Evolutionary conservation across 257 asterid genomes (phyloP).

Genomic region (Plantago major): DNA sequence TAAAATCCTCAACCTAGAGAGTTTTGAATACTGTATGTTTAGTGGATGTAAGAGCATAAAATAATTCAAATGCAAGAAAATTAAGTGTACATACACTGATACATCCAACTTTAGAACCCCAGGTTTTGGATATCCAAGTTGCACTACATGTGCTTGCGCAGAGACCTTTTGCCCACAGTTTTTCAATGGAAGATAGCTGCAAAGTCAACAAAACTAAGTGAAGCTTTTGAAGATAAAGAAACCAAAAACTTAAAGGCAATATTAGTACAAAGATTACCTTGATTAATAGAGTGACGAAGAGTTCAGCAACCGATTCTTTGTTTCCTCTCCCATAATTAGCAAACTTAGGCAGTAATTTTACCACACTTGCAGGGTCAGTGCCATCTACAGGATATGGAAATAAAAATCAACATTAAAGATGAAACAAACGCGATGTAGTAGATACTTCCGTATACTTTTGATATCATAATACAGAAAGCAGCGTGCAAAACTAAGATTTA

Average conservation of each 20-base stretch:
- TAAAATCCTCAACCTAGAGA: constrained; percentile 80
- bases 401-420: constrained; percentile 14
- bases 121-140: constrained; percentile 73
- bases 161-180: constrained; percentile 83
- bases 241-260: not conserved
- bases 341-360: constrained; percentile 44
- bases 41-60: constrained; percentile 13
- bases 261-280: constrained; percentile 43
- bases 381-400: constrained; percentile 49
- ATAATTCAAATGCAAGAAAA: constrained; percentile 13
- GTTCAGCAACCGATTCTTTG: constrained; percentile 74
- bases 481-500: not conserved
- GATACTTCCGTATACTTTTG: constrained; percentile 2
- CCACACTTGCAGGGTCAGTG: constrained; percentile 59
- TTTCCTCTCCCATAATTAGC: constrained; percentile 57
- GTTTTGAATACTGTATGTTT: constrained; percentile 13
- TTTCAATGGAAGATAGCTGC: constrained; percentile 80
- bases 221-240: constrained; percentile 7
- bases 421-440: constrained; percentile 6
- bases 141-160: constrained; percentile 71
- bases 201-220: constrained; percentile 13
- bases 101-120: constrained; percentile 63
- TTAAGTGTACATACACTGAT: constrained; percentile 52
- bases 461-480: too few relatives aligned
- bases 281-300: constrained; percentile 66